Conservation (phyloP, 805 yeast species). For the Blastobotrys terrestris region DNA sequence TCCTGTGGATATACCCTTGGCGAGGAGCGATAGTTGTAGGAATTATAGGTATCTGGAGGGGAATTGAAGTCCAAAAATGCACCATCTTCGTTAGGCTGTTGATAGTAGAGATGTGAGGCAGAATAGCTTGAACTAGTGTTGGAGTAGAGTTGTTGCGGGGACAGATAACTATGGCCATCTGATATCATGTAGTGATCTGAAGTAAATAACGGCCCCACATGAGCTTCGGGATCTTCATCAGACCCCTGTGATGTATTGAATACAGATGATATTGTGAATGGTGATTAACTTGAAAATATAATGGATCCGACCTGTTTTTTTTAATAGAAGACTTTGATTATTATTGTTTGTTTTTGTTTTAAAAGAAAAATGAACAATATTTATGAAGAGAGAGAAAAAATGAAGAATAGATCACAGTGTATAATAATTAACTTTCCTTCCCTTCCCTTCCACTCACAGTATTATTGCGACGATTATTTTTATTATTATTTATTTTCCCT, state of each 20-base stretch:
- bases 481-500: not conserved
- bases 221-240: not conserved
- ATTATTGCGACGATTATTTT: not conserved
- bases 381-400: not conserved
- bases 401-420: not conserved
- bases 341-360: not conserved
- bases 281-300: not conserved
- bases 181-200: not conserved
- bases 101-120: not conserved
- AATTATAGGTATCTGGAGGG: not conserved
- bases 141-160: not conserved
- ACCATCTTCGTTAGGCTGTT: not conserved
- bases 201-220: not conserved
- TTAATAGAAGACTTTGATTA: not conserved
- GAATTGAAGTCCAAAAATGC: not conserved
- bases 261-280: not conserved
- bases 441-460: not conserved
- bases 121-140: not conserved
- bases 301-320: not conserved
- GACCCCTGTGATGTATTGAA: not conserved
- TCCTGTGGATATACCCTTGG: not conserved
- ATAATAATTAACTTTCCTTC: not conserved
- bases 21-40: not conserved
- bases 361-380: not conserved
- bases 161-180: not conserved